A percentile compares a stretch with the other conserved stretches of the same genome.
These are phyloP conservation scores for Paramecium bursaria DNA, from an alignment of 73 alveolate genomes.

Conservation along the genomic window DNA sequence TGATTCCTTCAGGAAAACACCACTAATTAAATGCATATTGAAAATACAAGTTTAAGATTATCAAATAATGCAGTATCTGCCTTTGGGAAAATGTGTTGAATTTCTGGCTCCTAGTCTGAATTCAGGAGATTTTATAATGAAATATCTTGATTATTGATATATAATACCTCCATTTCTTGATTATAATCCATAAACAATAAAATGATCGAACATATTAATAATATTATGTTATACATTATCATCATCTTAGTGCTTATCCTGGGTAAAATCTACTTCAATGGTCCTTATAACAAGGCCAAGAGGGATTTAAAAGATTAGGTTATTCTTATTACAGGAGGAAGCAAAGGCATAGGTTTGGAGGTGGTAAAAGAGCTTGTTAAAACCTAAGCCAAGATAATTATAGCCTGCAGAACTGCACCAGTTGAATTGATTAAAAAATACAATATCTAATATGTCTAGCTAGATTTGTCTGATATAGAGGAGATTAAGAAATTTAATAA, in stretches of 20 bases:
- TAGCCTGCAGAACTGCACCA: slow-evolving; percentile 33
- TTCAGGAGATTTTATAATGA: not conserved
- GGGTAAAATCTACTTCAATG: slow-evolving; percentile 31
- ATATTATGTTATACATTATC: no score
- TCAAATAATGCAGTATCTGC: slow-evolving; percentile 11
- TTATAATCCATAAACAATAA: slow-evolving; percentile 52
- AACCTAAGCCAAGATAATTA: slow-evolving; percentile 8
- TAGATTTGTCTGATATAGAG: slow-evolving; percentile 25
- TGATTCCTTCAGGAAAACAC: slow-evolving; percentile 57
- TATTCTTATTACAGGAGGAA: slow-evolving; percentile 57
- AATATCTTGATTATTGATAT: slow-evolving; percentile 16
- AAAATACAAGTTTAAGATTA: slow-evolving; percentile 34
- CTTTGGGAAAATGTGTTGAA: not conserved
- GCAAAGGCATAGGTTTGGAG: slow-evolving; percentile 52
- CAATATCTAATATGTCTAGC: slow-evolving; percentile 7
- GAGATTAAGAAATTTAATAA: not conserved
- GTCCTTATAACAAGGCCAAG: not conserved
- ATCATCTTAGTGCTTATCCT: not conserved
- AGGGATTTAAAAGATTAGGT: slow-evolving; percentile 32
- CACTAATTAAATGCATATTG: not conserved
- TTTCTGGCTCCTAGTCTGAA: slow-evolving; percentile 2
- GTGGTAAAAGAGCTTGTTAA: slow-evolving; percentile 39
- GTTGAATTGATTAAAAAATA: not conserved
- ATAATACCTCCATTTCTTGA: slow-evolving; percentile 22
- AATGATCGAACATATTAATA: slow-evolving; percentile 39